These are phyloP conservation scores for Whalleya microplaca DNA, from an alignment of 2,329 filamentous ascomycete genomes.

Conservation along the genomic window DNA sequence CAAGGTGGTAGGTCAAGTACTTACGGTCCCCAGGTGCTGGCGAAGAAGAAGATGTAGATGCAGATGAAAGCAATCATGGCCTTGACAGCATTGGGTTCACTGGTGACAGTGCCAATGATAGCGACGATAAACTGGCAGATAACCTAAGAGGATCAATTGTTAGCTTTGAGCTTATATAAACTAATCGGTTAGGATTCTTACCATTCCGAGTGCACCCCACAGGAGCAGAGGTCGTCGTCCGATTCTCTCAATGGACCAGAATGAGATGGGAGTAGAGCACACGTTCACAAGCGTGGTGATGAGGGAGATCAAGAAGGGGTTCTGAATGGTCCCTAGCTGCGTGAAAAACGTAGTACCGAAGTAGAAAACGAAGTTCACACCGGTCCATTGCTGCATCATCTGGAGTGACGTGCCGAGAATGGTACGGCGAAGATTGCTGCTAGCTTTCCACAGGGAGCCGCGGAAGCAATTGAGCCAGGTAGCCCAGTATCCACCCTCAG, in stretches of 20 bases:
- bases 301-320: constrained; percentile 82
- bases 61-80: constrained; percentile 86
- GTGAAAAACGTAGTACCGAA: constrained; percentile 85
- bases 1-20: constrained; percentile 43
- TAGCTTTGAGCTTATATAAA: too few species aligned
- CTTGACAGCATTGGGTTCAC: constrained; percentile 55
- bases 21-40: constrained; percentile 76
- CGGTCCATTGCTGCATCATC: constrained; percentile 84
- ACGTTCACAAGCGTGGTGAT: constrained; percentile 91
- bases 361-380: constrained; percentile 90
- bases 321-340: constrained; percentile 72
- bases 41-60: constrained; percentile 94
- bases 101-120: constrained; percentile 65
- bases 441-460: constrained; percentile 63
- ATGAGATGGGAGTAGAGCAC: constrained; percentile 81
- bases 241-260: constrained; percentile 81
- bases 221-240: constrained; percentile 83
- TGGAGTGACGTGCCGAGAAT: constrained; percentile 74
- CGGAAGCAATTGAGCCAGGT: constrained; percentile 72
- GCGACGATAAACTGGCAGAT: constrained; percentile 86
- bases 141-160: constrained; percentile 37
- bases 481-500: constrained; percentile 64
- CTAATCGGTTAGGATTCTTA: too few species aligned
- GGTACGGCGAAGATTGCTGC: constrained; percentile 71
- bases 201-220: constrained; percentile 79